Percentiles rank a stretch among this genome's conserved stretches.
Evolutionary conservation across 1,284 basidiomycete species (phyloP).

Genomic region (Ceratorhiza oryzae-sativae): DNA sequence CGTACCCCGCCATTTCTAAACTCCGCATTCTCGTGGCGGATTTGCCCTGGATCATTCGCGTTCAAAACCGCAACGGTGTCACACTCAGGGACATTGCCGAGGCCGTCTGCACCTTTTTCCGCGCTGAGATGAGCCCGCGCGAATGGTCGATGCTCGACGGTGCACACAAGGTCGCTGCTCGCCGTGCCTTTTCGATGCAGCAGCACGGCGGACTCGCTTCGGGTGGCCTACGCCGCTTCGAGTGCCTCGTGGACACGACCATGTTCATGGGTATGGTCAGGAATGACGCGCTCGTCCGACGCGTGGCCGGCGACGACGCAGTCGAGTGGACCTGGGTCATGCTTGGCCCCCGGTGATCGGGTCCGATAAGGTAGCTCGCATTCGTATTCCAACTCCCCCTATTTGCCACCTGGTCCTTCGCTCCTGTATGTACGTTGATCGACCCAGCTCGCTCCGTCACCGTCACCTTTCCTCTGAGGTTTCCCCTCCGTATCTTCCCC

Average conservation of each 20-base stretch:
- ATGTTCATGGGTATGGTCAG: constrained; percentile 38
- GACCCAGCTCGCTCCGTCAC: not conserved
- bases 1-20: constrained; percentile 36
- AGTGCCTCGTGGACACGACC: constrained; percentile 37
- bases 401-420: constrained; percentile 12
- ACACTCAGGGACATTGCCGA: constrained; percentile 36
- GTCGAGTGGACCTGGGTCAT: constrained; percentile 40
- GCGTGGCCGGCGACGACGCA: constrained; percentile 35
- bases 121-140: constrained; percentile 32
- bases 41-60: constrained; percentile 34
- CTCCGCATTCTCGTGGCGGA: constrained; percentile 35
- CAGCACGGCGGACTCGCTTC: constrained; percentile 9
- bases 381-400: not conserved
- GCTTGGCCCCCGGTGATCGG: constrained; percentile 33
- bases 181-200: constrained; percentile 32
- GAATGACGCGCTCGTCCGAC: constrained; percentile 31
- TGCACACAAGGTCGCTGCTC: constrained; percentile 31
- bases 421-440: constrained; percentile 32
- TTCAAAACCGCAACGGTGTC: constrained; percentile 34
- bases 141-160: constrained; percentile 39
- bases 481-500: not conserved
- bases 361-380: constrained; percentile 1
- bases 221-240: constrained; percentile 35
- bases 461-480: not conserved
- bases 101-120: constrained; percentile 32